Evolutionary conservation across 805 yeast genomes (phyloP).

Genomic region (Nakazawaea ishiwadae): DNA sequence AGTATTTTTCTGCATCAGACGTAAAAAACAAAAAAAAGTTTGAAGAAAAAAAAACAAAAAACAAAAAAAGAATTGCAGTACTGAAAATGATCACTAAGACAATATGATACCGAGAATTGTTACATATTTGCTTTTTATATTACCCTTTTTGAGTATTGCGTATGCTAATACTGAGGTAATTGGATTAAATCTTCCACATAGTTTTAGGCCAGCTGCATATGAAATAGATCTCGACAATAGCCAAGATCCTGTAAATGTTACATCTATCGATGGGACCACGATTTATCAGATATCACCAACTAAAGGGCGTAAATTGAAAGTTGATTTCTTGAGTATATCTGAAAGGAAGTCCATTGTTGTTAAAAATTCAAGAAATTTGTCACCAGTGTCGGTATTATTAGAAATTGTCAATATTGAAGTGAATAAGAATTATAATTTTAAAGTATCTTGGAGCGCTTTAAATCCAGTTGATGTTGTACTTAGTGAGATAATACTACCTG

Average conservation of each 20-base stretch:
- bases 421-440: conserved; percentile 5
- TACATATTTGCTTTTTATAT: too few relatives aligned
- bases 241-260: not conserved
- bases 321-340: conserved; percentile 4
- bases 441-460: conserved; percentile 14
- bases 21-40: too few relatives aligned
- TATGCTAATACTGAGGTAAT: not conserved
- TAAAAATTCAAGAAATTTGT: conserved; percentile 2
- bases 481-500: not conserved
- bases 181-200: not conserved
- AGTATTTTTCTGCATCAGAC: too few relatives aligned
- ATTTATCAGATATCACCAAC: not conserved
- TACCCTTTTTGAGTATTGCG: too few relatives aligned
- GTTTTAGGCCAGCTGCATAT: not conserved
- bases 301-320: not conserved
- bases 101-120: too few relatives aligned
- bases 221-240: not conserved
- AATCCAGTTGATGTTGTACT: conserved; percentile 7
- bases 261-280: not conserved
- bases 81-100: too few relatives aligned
- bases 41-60: too few relatives aligned
- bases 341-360: not conserved
- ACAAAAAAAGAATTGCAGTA: too few relatives aligned
- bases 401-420: conserved; percentile 4
- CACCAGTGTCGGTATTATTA: not conserved